Base-by-base conservation (phyloP, 768 basidiomycete genomes). In the Leucosporidium yakuticum region DNA sequence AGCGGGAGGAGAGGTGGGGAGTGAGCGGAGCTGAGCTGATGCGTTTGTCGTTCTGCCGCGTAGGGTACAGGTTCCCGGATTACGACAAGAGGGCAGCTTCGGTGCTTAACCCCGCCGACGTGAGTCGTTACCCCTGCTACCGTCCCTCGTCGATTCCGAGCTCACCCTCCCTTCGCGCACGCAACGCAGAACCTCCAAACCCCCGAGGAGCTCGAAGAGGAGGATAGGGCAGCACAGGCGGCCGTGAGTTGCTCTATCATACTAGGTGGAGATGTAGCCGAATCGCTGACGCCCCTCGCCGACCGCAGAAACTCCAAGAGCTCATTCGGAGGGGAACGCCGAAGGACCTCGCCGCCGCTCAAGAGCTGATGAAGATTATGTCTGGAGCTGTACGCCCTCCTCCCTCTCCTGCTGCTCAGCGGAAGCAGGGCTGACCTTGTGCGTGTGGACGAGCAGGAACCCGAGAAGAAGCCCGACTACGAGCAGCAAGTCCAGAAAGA, bases 281-380 rank as follows among this genome's bases (percentile, higher is more conserved):
- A 44, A 15, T 44, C 39, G 6, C 50, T 36, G 36, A 31, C 27
- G 4, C 39, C 36, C 7, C 20, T 51, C 14, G 5, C 12, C 29
- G 15, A 31, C 17, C 8, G 19, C 71, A 83, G 80, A 98, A 99
- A 81, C 83, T 99, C n/a, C 96, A 99, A 79, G 96, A 99, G 78
- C 85, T 98, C 49, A 97, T 99, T 67, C 86, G 96, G 56, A 82
- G 96, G 64, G 96, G 95, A 20, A 95, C 95, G 25, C 96, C 96
- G 0, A 85, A 91, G 72, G 96, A 99, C 79, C 84, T 99, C 2
- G 89, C 88, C 1, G 91, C 89, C 8, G 96, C 96, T 19, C 94
- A 99, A 76, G 94, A 99, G 76, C 83, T 99, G 44, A 98, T 99
- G 94, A 98, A 98, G 78, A 80, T 86, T 0, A 83, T 99, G 56